Conservation (phyloP, 78 protist species). For the Dictyostelium purpureum region DNA sequence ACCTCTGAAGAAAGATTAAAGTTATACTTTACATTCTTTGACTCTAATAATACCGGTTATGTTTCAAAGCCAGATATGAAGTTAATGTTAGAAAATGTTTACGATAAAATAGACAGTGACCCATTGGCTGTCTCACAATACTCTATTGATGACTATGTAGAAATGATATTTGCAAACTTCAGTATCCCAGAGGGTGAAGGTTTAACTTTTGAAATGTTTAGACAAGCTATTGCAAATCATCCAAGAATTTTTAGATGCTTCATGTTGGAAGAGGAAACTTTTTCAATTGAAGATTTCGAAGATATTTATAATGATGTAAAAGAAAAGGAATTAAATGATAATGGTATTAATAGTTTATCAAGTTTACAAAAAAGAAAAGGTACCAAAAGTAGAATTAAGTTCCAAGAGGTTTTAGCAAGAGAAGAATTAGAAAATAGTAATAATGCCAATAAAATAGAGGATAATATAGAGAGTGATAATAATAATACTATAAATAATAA, state of each 20-base stretch:
- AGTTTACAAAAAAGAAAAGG: background rate
- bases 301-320: conserved; percentile 9
- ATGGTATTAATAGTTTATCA: background rate
- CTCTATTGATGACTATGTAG: conserved; percentile 61
- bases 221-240: conserved; percentile 61
- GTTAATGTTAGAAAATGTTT: conserved; percentile 58
- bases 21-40: conserved; percentile 66
- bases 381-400: background rate
- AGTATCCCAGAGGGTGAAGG: conserved; percentile 30
- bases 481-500: background rate
- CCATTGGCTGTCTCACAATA: conserved; percentile 60
- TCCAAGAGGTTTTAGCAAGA: conserved; percentile 26
- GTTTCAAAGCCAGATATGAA: conserved; percentile 61
- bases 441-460: background rate
- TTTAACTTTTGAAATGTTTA: conserved; percentile 47
- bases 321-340: background rate
- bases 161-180: conserved; percentile 52
- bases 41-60: conserved; percentile 29
- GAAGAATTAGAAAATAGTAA: conserved; percentile 18
- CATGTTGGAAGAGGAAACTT: conserved; percentile 70
- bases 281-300: conserved; percentile 51
- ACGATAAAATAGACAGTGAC: conserved; percentile 62
- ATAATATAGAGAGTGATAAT: background rate
- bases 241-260: conserved; percentile 72
- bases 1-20: conserved; percentile 62